A percentile compares a stretch with the other conserved stretches of the same genome.
Evolutionary conservation across 805 yeast genomes (phyloP).

Genomic region (Metschnikowia cerradonensis): DNA sequence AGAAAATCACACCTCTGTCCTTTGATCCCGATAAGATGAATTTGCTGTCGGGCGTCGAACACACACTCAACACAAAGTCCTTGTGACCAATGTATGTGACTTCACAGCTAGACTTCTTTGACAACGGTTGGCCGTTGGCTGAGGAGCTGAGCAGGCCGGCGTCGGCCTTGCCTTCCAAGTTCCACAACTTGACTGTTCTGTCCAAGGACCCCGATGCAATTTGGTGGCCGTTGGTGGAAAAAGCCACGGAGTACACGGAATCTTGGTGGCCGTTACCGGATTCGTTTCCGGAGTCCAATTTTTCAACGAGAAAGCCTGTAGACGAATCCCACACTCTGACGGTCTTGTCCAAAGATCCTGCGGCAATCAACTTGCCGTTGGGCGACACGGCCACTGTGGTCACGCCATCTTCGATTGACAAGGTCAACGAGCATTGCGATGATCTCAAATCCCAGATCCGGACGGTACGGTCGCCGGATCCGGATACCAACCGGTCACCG

Average conservation of each 20-base stretch:
- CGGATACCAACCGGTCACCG: slow-evolving; percentile 89
- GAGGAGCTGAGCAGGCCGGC: slow-evolving; percentile 19
- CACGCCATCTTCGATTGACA: slow-evolving; percentile 94
- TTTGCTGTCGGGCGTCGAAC: slow-evolving; percentile 89
- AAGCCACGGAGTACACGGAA: slow-evolving; percentile 91
- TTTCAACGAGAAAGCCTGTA: slow-evolving; percentile 86
- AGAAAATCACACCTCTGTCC: slow-evolving; percentile 94
- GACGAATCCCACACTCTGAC: slow-evolving; percentile 97
- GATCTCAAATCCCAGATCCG: slow-evolving; percentile 93
- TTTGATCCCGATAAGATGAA: slow-evolving; percentile 92
- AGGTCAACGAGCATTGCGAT: slow-evolving; percentile 83
- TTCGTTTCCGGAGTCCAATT: slow-evolving; percentile 85
- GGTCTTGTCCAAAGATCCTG: slow-evolving; percentile 92
- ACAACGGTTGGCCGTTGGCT: slow-evolving; percentile 15
- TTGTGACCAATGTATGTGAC: slow-evolving; percentile 94
- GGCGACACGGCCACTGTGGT: slow-evolving; percentile 97
- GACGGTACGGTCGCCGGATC: slow-evolving; percentile 95
- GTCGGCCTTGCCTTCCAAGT: slow-evolving; percentile 57
- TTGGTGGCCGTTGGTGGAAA: slow-evolving; percentile 86
- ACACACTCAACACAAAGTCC: slow-evolving; percentile 91
- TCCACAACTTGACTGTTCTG: slow-evolving; percentile 95
- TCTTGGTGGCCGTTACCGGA: slow-evolving; percentile 92
- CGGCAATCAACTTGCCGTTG: slow-evolving; percentile 90
- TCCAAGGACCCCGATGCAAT: slow-evolving; percentile 94
- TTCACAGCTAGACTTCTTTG: slow-evolving; percentile 61